Percentiles rank a stretch among this genome's conserved stretches.
Conservation (phyloP, 495 filamentous ascomycete species). For the Annulohypoxylon stygium region DNA sequence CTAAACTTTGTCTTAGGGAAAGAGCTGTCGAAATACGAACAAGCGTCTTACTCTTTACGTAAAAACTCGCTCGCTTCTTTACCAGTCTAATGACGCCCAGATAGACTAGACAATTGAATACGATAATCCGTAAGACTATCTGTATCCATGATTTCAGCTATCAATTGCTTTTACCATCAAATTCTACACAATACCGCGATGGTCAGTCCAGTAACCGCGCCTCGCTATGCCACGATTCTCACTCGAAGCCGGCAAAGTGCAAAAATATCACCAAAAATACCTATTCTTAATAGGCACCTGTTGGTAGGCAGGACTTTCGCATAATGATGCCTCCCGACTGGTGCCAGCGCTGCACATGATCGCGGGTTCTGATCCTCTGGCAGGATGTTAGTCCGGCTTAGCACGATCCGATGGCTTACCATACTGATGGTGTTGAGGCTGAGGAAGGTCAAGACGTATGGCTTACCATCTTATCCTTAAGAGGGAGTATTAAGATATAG, state of each 20-base stretch:
- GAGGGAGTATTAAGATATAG: constrained; percentile 20
- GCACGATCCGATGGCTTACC: constrained; percentile 25
- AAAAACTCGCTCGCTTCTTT: neutral
- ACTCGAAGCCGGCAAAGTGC: neutral
- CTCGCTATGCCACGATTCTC: neutral
- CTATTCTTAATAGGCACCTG: neutral
- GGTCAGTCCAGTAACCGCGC: neutral
- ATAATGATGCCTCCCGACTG: constrained; percentile 5
- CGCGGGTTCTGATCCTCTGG: constrained; percentile 7
- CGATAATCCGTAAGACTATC: neutral
- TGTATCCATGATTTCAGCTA: neutral
- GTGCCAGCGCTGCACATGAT: constrained; percentile 24
- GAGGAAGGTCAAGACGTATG: constrained; percentile 8
- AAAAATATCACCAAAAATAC: neutral
- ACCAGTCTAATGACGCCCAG: neutral
- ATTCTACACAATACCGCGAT: neutral
- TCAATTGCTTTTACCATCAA: neutral
- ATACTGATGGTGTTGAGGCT: constrained; percentile 23
- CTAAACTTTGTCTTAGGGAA: neutral
- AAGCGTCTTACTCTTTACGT: constrained; percentile 7
- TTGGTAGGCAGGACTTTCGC: constrained; percentile 3
- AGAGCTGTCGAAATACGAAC: neutral
- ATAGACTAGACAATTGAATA: neutral
- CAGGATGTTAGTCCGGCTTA: constrained; percentile 6
- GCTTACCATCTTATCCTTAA: constrained; percentile 22